Conservation (phyloP, 495 filamentous ascomycete species). For the Neurospora hispaniola region DNA sequence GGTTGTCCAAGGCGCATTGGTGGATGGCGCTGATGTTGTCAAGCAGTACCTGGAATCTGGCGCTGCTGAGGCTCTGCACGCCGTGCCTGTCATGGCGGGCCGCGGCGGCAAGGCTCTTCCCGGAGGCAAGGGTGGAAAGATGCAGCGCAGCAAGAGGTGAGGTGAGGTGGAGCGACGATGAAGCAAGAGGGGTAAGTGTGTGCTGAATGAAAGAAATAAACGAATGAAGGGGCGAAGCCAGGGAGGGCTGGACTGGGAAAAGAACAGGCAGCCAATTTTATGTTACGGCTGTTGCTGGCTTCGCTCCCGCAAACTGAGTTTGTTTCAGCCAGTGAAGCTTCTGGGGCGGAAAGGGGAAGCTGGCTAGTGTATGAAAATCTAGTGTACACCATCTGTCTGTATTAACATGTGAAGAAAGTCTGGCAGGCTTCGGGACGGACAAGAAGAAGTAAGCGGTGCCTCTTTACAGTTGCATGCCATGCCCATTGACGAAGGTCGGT, state of each 20-base stretch:
- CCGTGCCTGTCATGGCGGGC: slow-evolving; percentile 2
- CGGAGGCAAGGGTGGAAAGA: background rate
- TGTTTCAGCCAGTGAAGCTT: background rate
- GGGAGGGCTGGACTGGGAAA: background rate
- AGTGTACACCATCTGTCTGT: slow-evolving; percentile 9
- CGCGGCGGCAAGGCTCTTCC: background rate
- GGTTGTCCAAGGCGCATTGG: slow-evolving; percentile 32
- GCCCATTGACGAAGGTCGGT: background rate
- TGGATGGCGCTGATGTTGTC: slow-evolving; percentile 47
- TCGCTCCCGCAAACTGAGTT: background rate
- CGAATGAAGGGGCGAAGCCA: background rate
- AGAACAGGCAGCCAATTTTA: background rate
- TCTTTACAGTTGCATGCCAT: background rate
- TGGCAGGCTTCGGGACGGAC: background rate
- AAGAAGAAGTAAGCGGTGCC: background rate
- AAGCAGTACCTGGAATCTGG: slow-evolving; percentile 24
- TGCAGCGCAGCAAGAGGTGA: background rate
- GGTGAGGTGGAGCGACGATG: background rate
- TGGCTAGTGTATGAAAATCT: slow-evolving; percentile 8
- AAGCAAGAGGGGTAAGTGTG: background rate
- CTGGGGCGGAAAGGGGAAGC: background rate
- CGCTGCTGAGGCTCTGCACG: slow-evolving; percentile 1
- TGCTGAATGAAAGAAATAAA: background rate
- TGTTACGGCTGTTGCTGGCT: background rate
- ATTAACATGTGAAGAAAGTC: slow-evolving; percentile 4